phyloP scores from a whole-genome alignment of 2,329 filamentous ascomycete genomes.

The Penicillium sp. region DNA sequence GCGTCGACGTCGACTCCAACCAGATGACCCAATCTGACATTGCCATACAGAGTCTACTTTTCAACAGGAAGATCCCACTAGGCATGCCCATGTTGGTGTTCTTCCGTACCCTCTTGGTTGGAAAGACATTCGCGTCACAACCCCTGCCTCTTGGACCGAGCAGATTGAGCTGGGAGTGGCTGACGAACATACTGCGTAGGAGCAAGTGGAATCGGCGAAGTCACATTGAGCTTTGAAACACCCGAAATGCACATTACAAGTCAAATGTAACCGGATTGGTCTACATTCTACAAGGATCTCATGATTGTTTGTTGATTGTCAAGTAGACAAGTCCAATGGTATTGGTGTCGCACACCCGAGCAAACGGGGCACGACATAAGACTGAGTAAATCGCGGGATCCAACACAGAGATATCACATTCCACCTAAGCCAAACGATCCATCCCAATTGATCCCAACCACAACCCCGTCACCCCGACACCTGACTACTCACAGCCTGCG shows the following conservation, averaged over 20 bases:
- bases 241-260: background rate
- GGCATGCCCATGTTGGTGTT: background rate
- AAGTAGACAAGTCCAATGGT: conserved; percentile 18
- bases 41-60: background rate
- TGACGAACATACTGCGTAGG: too few relatives aligned
- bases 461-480: conserved; percentile 7
- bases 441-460: conserved; percentile 17
- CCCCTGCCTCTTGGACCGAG: too few relatives aligned
- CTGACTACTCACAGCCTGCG: conserved; percentile 5
- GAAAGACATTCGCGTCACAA: too few relatives aligned
- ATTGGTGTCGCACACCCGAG: conserved; percentile 23
- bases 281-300: background rate
- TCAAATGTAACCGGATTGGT: background rate
- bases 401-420: conserved; percentile 8
- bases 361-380: conserved; percentile 23
- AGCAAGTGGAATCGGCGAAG: too few relatives aligned
- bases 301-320: conserved; percentile 15
- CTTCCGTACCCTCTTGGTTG: background rate
- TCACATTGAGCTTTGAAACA: too few relatives aligned
- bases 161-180: too few relatives aligned
- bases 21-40: background rate
- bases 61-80: background rate
- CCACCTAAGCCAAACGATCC: conserved; percentile 1
- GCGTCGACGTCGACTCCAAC: background rate
- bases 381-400: conserved; percentile 6